Conservation (phyloP, 176 grass and related monocot species). For the Oryza glumipatula region DNA sequence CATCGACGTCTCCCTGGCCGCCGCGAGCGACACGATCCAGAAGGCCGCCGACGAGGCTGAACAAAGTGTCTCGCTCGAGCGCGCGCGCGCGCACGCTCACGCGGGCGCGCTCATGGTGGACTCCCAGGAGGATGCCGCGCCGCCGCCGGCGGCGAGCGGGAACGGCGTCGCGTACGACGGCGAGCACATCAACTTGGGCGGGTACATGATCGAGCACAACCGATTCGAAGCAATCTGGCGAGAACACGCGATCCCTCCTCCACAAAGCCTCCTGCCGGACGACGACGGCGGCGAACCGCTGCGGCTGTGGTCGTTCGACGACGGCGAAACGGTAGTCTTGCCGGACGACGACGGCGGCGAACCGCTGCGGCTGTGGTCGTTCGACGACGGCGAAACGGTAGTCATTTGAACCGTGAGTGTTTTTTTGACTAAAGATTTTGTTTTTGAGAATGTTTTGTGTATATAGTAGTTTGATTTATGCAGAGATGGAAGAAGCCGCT, state of each 20-base stretch:
- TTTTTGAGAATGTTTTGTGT: too few species aligned
- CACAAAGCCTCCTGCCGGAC: neutral
- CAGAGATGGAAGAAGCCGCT: too few species aligned
- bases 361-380: too few species aligned
- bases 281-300: neutral
- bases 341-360: neutral
- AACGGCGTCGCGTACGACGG: neutral
- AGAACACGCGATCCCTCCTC: conserved; percentile 29
- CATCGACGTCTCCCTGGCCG: neutral
- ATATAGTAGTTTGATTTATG: too few species aligned
- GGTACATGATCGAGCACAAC: conserved; percentile 41
- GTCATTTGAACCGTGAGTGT: too few species aligned
- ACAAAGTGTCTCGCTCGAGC: too few species aligned
- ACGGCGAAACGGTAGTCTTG: too few species aligned
- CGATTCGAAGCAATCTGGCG: conserved; percentile 32
- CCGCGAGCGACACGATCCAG: conserved; percentile 1
- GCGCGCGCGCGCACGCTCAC: too few species aligned
- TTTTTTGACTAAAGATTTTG: too few species aligned
- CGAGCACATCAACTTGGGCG: conserved; percentile 14
- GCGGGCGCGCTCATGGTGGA: too few species aligned
- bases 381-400: too few species aligned
- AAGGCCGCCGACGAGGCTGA: conserved; percentile 15
- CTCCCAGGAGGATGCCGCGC: neutral
- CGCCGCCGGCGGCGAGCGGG: neutral
- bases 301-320: too few species aligned